Percentiles rank a stretch among this genome's conserved stretches.
phyloP scores from a whole-genome alignment of 2,329 filamentous ascomycete species.

The Epichloe amarillans region DNA sequence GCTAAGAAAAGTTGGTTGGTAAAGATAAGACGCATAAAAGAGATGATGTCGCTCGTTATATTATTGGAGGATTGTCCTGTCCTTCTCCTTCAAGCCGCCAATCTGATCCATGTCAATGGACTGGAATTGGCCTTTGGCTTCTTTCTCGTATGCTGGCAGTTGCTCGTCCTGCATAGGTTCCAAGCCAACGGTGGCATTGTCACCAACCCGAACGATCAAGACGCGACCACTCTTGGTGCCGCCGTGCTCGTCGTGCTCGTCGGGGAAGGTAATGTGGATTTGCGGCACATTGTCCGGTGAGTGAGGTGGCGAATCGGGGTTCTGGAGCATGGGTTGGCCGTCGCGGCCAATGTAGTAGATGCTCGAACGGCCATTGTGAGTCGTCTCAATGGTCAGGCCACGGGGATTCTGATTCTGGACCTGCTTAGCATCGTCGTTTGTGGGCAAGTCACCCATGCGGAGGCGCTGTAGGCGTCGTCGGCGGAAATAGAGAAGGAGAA shows the following conservation, averaged over 20 bases:
- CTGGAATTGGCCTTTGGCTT: slow-evolving; percentile 68
- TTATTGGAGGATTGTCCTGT: slow-evolving; percentile 29
- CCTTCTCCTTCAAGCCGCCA: slow-evolving; percentile 88
- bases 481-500: slow-evolving; percentile 61
- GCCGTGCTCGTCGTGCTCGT: slow-evolving; percentile 79
- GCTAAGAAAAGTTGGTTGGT: slow-evolving; percentile 3
- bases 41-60: slow-evolving; percentile 3
- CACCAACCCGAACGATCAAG: slow-evolving; percentile 81
- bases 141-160: slow-evolving; percentile 81
- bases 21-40: slow-evolving; percentile 7
- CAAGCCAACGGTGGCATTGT: slow-evolving; percentile 70
- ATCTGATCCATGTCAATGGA: slow-evolving; percentile 91
- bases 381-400: slow-evolving; percentile 45
- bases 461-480: slow-evolving; percentile 35
- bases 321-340: slow-evolving; percentile 58
- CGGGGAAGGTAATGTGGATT: slow-evolving; percentile 96
- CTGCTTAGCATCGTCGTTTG: slow-evolving; percentile 52
- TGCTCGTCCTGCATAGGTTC: slow-evolving; percentile 72
- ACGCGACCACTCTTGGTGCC: slow-evolving; percentile 75
- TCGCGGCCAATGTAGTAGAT: slow-evolving; percentile 71
- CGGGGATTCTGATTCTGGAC: slow-evolving; percentile 32
- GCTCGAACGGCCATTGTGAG: slow-evolving; percentile 45
- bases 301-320: slow-evolving; percentile 60
- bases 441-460: slow-evolving; percentile 45
- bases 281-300: slow-evolving; percentile 79